Percentiles rank a stretch among this genome's conserved stretches.
phyloP scores from a whole-genome alignment of 2,329 filamentous ascomycete species.

The Aspergillus pseudonomiae region DNA sequence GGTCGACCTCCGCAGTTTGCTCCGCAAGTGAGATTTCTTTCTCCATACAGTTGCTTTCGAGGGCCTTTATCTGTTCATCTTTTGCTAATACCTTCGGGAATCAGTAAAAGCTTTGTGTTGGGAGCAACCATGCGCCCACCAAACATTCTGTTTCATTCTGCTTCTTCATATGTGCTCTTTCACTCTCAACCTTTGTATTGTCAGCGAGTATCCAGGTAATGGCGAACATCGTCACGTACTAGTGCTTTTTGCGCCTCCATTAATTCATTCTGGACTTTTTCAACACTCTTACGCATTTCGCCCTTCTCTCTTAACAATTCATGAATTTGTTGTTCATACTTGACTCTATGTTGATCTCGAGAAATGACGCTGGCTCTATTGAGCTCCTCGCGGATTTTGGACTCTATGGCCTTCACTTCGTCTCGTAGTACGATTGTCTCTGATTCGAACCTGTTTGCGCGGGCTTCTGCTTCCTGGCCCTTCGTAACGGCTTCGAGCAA shows the following conservation, averaged over 20 bases:
- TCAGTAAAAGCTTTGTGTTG: constrained; percentile 16
- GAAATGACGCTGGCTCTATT: constrained; percentile 33
- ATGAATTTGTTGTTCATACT: constrained; percentile 35
- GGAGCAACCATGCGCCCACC: constrained; percentile 18
- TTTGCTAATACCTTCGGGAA: constrained; percentile 23
- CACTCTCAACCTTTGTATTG: constrained; percentile 22
- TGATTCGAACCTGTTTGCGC: constrained; percentile 20
- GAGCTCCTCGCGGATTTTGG: constrained; percentile 34
- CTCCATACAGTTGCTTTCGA: constrained; percentile 20
- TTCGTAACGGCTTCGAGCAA: constrained; percentile 24
- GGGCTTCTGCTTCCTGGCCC: constrained; percentile 21
- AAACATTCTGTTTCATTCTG: constrained; percentile 16
- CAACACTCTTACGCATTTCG: constrained; percentile 21
- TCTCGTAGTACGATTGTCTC: constrained; percentile 27
- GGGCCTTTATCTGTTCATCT: constrained; percentile 22
- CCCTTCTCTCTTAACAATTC: constrained; percentile 30
- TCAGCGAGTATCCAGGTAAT: constrained; percentile 17
- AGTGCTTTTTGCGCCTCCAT: constrained; percentile 22
- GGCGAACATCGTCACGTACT: constrained; percentile 22
- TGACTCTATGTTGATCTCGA: constrained; percentile 31
- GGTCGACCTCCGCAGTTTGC: constrained; percentile 23
- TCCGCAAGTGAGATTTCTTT: constrained; percentile 14
- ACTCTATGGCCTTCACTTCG: constrained; percentile 26
- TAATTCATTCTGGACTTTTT: constrained; percentile 26
- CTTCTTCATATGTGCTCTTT: constrained; percentile 16